phyloP scores from a whole-genome alignment of 495 filamentous ascomycete genomes.

The Cladorrhinum samala region DNA sequence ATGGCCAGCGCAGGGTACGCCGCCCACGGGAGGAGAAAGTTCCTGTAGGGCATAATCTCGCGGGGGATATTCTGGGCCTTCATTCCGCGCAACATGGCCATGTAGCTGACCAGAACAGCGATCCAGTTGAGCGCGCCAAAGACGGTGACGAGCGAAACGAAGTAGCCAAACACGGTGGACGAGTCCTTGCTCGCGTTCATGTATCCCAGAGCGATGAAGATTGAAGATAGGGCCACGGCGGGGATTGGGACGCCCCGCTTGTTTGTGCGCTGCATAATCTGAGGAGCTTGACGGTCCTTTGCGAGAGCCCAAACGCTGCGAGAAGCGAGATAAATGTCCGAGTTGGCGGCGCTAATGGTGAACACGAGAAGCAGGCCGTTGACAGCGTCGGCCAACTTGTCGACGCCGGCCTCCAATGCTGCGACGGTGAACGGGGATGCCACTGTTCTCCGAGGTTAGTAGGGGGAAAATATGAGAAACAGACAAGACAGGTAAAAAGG shows the following conservation, averaged over 20 bases:
- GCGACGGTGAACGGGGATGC: constrained; percentile 64
- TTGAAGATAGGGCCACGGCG: constrained; percentile 55
- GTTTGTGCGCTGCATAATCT: constrained; percentile 64
- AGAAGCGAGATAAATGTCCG: constrained; percentile 73
- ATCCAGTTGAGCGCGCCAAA: constrained; percentile 81
- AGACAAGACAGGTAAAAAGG: not conserved
- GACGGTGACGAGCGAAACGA: constrained; percentile 77
- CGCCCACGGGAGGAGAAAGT: constrained; percentile 62
- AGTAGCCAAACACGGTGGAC: constrained; percentile 69
- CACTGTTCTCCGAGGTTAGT: constrained; percentile 38
- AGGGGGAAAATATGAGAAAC: not conserved
- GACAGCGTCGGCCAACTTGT: constrained; percentile 62
- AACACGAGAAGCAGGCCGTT: constrained; percentile 77
- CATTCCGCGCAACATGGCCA: constrained; percentile 70
- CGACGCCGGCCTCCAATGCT: constrained; percentile 56
- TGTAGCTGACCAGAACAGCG: constrained; percentile 75
- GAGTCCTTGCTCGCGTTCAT: constrained; percentile 69
- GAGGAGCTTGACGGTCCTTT: constrained; percentile 67
- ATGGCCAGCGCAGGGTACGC: constrained; percentile 62
- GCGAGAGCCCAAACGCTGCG: constrained; percentile 77
- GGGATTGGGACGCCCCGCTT: constrained; percentile 68
- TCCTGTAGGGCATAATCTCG: constrained; percentile 60
- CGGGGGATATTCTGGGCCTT: constrained; percentile 65
- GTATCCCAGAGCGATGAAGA: constrained; percentile 65
- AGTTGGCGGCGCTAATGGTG: constrained; percentile 75